Percentiles rank a stretch among this genome's conserved stretches.
phyloP scores from a whole-genome alignment of 2,329 filamentous ascomycete genomes.

The Thelonectria blattea region DNA sequence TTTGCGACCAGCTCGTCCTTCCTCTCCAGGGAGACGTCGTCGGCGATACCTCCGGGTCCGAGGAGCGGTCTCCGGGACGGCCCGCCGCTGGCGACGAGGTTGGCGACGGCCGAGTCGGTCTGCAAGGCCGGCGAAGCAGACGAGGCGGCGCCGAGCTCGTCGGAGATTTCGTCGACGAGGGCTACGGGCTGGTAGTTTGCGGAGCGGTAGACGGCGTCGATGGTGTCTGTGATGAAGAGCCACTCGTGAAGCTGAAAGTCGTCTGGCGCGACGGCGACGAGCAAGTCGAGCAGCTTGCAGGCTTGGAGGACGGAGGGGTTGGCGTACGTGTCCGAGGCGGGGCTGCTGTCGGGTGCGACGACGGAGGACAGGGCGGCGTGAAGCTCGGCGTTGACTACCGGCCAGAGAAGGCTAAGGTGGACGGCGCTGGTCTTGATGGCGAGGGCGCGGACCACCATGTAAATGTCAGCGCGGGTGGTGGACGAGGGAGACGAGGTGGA shows the following conservation, averaged over 20 bases:
- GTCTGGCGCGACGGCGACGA: constrained; percentile 87
- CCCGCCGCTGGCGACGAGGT: constrained; percentile 44
- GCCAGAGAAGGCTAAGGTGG: constrained; percentile 87
- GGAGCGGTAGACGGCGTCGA: constrained; percentile 90
- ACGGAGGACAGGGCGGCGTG: constrained; percentile 80
- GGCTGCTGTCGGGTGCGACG: constrained; percentile 68
- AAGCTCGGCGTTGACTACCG: constrained; percentile 84
- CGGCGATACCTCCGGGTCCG: constrained; percentile 58
- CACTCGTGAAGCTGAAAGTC: constrained; percentile 99
- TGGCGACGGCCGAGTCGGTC: constrained; percentile 45
- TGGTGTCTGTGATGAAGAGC: constrained; percentile 96
- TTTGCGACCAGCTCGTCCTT: constrained; percentile 75
- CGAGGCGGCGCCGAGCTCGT: constrained; percentile 66
- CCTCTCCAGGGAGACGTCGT: constrained; percentile 63
- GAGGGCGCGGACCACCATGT: constrained; percentile 84
- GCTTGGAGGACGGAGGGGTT: constrained; percentile 83
- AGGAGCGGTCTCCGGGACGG: constrained; percentile 56
- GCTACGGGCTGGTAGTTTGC: constrained; percentile 72
- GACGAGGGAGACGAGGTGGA: constrained; percentile 91
- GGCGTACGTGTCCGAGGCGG: constrained; percentile 74
- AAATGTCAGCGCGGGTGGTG: constrained; percentile 85
- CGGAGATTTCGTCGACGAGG: constrained; percentile 83
- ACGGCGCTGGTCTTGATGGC: constrained; percentile 79
- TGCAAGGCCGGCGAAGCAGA: constrained; percentile 41
- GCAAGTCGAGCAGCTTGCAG: constrained; percentile 88